These are phyloP conservation scores for Diutina neorugosa DNA, from an alignment of 1,139 yeast genomes.

Conservation along the genomic window DNA sequence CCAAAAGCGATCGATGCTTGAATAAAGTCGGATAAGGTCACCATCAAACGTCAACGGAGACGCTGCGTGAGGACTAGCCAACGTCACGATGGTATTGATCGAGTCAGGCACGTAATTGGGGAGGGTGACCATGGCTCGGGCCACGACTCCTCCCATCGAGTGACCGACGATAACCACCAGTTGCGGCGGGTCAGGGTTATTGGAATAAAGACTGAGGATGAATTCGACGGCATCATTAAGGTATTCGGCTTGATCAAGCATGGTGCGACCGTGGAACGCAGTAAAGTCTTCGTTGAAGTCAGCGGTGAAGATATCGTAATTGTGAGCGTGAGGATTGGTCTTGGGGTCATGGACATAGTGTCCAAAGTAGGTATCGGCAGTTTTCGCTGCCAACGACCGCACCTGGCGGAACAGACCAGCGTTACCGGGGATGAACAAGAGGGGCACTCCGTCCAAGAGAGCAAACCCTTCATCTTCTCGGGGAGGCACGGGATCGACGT, in stretches of 20 bases:
- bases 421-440: constrained; percentile 89
- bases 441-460: constrained; percentile 63
- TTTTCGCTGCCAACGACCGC: constrained; percentile 79
- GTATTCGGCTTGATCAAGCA: constrained; percentile 90
- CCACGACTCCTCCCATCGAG: constrained; percentile 95
- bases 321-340: constrained; percentile 20
- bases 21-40: constrained; percentile 64
- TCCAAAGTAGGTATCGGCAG: constrained; percentile 39
- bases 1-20: constrained; percentile 76
- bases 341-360: constrained; percentile 11
- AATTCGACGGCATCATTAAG: constrained; percentile 76
- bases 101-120: constrained; percentile 65
- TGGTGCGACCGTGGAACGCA: constrained; percentile 89
- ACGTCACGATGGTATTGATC: constrained; percentile 72
- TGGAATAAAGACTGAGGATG: constrained; percentile 54
- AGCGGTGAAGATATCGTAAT: constrained; percentile 73
- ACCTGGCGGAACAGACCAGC: constrained; percentile 92
- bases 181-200: constrained; percentile 30
- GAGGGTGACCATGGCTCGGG: constrained; percentile 67
- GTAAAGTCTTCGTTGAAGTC: constrained; percentile 95
- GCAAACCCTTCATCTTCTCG: constrained; percentile 19
- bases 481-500: constrained; percentile 45
- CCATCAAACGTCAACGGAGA: constrained; percentile 96
- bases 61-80: constrained; percentile 88
- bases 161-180: constrained; percentile 82